These are phyloP conservation scores for Fusarium austroafricanum DNA, from an alignment of 2,329 filamentous ascomycete genomes.

Conservation along the genomic window DNA sequence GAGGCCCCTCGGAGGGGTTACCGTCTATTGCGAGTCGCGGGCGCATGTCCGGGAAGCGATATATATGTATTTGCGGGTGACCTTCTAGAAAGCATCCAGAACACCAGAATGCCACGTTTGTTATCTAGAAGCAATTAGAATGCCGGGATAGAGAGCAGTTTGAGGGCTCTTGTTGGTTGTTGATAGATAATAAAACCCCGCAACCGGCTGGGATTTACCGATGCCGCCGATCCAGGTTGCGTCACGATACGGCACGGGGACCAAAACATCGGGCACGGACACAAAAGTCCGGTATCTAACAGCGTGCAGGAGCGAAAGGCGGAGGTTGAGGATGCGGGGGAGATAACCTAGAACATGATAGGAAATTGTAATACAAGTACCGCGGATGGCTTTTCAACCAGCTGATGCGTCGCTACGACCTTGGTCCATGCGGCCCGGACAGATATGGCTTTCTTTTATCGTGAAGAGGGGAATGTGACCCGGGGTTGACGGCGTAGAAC, in stretches of 20 bases:
- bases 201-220: conserved; percentile 24
- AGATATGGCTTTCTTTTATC: conserved; percentile 5
- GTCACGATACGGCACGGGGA: conserved; percentile 22
- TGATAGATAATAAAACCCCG: conserved; percentile 16
- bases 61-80: neutral
- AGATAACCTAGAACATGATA: conserved; percentile 35
- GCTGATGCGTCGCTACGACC: conserved; percentile 24
- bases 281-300: conserved; percentile 23
- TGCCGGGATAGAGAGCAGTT: neutral
- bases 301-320: conserved; percentile 6
- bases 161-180: neutral
- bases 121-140: conserved; percentile 3
- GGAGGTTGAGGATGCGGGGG: conserved; percentile 27
- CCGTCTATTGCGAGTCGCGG: neutral
- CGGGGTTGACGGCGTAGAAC: conserved; percentile 28
- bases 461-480: conserved; percentile 17
- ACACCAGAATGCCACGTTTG: neutral
- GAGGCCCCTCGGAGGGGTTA: neutral
- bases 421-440: neutral
- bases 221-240: conserved; percentile 31
- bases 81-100: conserved; percentile 8
- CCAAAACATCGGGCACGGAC: conserved; percentile 22
- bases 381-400: conserved; percentile 29
- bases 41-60: neutral
- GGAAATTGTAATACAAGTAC: conserved; percentile 30